These are phyloP conservation scores for Fagus crenata DNA, from an alignment of 306 rosid genomes.

Conservation along the genomic window DNA sequence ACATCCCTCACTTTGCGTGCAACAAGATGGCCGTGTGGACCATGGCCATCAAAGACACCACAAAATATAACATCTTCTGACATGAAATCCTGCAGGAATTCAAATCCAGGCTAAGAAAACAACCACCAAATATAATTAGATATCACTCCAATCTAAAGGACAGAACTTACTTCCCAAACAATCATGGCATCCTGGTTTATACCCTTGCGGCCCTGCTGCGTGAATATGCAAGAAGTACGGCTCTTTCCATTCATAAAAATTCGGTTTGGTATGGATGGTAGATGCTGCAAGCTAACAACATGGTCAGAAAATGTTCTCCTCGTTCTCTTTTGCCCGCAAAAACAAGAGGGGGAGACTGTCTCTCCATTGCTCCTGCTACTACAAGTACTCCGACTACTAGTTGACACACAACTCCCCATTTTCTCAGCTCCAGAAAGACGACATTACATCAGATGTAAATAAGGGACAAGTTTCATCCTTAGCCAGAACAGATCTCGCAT, in stretches of 20 bases:
- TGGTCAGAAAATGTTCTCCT: slow-evolving; percentile 78
- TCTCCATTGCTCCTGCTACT: slow-evolving; percentile 86
- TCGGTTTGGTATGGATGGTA: slow-evolving; percentile 72
- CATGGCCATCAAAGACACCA: slow-evolving; percentile 96
- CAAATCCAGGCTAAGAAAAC: slow-evolving; percentile 27
- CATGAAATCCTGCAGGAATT: slow-evolving; percentile 69
- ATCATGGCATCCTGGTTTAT: slow-evolving; percentile 97
- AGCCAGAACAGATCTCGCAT: slow-evolving; percentile 52
- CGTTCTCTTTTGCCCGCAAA: slow-evolving; percentile 54
- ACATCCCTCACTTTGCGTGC: slow-evolving; percentile 89
- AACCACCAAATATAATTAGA: slow-evolving; percentile 20
- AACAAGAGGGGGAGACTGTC: slow-evolving; percentile 51
- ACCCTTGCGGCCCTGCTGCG: slow-evolving; percentile 95
- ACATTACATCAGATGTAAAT: slow-evolving; percentile 48
- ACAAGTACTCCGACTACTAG: slow-evolving; percentile 70
- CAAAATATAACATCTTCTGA: slow-evolving; percentile 81
- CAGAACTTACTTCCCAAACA: slow-evolving; percentile 91
- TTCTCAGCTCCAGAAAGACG: slow-evolving; percentile 51
- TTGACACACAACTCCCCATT: slow-evolving; percentile 94
- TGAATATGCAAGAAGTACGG: slow-evolving; percentile 72
- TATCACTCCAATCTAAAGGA: slow-evolving; percentile 6
- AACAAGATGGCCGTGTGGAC: slow-evolving; percentile 93
- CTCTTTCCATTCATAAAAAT: slow-evolving; percentile 82
- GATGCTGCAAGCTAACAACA: slow-evolving; percentile 54
- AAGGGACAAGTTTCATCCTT: slow-evolving; percentile 36